A percentile compares a stretch with the other conserved stretches of the same genome.
phyloP scores from a whole-genome alignment of 2,329 filamentous ascomycete genomes.

The Colletotrichum siamense region DNA sequence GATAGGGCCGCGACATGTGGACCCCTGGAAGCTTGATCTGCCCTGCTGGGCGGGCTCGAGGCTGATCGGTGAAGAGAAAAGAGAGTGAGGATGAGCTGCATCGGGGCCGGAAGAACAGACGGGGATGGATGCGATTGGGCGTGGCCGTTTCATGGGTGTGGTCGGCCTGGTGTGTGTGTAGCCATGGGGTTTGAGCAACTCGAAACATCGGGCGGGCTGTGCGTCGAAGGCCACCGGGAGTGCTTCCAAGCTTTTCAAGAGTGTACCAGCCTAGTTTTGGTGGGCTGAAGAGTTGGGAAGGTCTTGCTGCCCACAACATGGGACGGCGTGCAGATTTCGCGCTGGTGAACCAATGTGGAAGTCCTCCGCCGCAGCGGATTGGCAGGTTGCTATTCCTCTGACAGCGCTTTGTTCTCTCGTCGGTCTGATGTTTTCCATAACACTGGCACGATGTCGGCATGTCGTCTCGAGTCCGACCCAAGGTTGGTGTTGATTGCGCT shows the following conservation, averaged over 20 bases:
- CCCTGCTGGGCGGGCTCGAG: background rate
- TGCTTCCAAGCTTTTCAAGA: background rate
- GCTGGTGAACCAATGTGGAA: conserved; percentile 12
- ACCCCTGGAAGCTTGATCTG: background rate
- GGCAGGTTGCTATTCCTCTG: background rate
- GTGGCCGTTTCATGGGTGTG: background rate
- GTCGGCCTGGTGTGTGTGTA: background rate
- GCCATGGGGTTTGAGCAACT: background rate
- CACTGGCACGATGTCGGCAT: background rate
- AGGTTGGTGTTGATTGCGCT: background rate
- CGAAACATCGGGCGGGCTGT: conserved; percentile 16
- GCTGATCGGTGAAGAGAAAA: background rate
- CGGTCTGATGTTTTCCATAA: background rate
- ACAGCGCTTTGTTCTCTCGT: background rate
- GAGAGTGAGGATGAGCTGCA: background rate
- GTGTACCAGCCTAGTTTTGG: background rate
- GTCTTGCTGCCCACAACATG: background rate
- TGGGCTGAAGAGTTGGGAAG: background rate
- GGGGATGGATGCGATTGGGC: conserved; percentile 9
- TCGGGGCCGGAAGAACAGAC: background rate
- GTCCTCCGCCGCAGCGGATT: background rate
- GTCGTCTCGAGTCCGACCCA: background rate
- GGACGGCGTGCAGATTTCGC: background rate
- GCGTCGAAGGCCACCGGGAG: background rate
- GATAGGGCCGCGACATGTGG: background rate